Evolutionary conservation across 441 rosid genomes (phyloP).

Genomic region (Gossypium schwendimanii): DNA sequence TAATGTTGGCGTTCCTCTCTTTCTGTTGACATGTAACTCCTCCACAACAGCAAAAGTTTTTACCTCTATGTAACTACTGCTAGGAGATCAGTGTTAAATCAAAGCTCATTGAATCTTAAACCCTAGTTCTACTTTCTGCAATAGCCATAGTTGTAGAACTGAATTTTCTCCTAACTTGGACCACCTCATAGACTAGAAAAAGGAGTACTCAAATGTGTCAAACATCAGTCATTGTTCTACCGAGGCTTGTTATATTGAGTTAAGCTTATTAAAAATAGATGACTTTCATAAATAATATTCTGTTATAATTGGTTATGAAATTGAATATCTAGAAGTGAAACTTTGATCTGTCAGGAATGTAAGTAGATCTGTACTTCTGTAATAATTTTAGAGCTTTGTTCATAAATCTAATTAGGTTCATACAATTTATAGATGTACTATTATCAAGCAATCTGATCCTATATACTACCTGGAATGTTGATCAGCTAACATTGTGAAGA

Average conservation of each 20-base stretch:
- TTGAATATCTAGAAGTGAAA: neutral
- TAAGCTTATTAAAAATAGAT: neutral
- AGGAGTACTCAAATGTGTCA: neutral
- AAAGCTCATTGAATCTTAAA: neutral
- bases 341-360: neutral
- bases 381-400: neutral
- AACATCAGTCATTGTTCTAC: neutral
- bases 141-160: neutral
- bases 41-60: neutral
- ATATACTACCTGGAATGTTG: conserved; percentile 2
- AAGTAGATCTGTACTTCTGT: neutral
- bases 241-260: neutral
- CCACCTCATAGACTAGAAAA: neutral
- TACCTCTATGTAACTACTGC: neutral
- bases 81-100: neutral
- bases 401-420: neutral
- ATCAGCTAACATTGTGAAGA: neutral
- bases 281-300: neutral
- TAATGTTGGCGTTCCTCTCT: conserved; percentile 1
- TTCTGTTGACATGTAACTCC: neutral
- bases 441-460: neutral
- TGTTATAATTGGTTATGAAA: neutral
- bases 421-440: neutral
- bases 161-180: neutral
- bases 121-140: neutral